Conservation (phyloP, 2,329 filamentous ascomycete genomes). For the Exutisphaerella laricina region DNA sequence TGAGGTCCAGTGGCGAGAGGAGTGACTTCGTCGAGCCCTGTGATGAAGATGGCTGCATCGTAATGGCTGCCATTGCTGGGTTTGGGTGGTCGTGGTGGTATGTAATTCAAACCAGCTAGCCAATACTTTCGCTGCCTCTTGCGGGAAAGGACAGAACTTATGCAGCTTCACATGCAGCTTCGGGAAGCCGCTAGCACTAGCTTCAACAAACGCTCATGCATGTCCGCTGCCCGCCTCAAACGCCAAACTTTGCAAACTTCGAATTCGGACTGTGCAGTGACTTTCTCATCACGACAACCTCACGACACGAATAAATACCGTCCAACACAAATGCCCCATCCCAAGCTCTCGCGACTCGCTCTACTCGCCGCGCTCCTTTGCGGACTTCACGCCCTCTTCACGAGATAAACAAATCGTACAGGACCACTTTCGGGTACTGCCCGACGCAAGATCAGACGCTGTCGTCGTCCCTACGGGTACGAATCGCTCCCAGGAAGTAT, state of each 20-base stretch:
- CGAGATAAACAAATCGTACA: too few relatives aligned
- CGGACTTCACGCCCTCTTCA: constrained; percentile 1
- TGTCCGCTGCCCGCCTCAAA: background rate
- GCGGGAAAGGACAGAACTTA: background rate
- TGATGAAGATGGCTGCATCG: too few relatives aligned
- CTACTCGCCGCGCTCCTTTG: background rate
- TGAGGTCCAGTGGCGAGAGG: too few relatives aligned
- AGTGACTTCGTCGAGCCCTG: too few relatives aligned
- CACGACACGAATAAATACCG: background rate
- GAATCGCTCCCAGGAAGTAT: too few relatives aligned
- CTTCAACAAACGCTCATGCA: background rate
- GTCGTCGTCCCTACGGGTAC: too few relatives aligned
- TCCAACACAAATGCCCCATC: background rate
- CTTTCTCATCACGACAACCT: background rate
- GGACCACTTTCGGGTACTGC: too few relatives aligned
- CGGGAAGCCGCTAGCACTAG: constrained; percentile 1
- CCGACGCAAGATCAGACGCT: too few relatives aligned
- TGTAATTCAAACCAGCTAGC: too few relatives aligned
- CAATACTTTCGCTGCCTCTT: background rate
- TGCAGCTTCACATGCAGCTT: constrained; percentile 1
- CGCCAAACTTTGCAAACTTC: background rate
- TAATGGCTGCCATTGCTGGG: too few relatives aligned
- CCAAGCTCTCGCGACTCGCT: background rate
- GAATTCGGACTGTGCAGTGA: background rate
- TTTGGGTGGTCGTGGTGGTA: too few relatives aligned